Conservation (phyloP, 2,329 filamentous ascomycete genomes). For the Monilinia fructicola region DNA sequence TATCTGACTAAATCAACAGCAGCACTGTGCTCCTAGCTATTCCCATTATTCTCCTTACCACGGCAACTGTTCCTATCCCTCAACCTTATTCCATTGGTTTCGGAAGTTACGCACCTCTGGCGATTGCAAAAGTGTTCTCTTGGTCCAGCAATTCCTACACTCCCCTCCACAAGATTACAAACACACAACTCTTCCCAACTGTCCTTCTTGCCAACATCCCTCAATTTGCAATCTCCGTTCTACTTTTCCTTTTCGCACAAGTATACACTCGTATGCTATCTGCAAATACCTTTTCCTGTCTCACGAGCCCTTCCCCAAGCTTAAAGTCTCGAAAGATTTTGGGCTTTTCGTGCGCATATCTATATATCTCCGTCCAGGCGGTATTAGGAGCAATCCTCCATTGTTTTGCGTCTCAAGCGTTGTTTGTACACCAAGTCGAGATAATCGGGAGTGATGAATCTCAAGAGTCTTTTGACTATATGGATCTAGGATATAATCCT, state of each 20-base stretch:
- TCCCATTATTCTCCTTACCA: constrained; percentile 16
- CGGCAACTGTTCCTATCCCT: constrained; percentile 15
- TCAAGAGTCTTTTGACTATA: background rate
- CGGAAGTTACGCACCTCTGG: constrained; percentile 5
- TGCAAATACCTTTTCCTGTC: constrained; percentile 45
- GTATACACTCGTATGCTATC: constrained; percentile 49
- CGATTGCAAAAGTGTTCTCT: constrained; percentile 2
- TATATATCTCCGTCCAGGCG: background rate
- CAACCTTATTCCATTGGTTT: constrained; percentile 1
- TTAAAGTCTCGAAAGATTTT: constrained; percentile 2
- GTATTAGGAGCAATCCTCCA: constrained; percentile 4
- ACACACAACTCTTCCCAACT: constrained; percentile 24
- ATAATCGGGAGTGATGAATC: background rate
- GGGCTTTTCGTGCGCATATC: background rate
- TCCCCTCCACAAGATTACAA: constrained; percentile 5
- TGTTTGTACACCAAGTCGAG: constrained; percentile 17
- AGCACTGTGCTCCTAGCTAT: background rate
- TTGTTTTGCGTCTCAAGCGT: constrained; percentile 12
- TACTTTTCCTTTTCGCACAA: constrained; percentile 48
- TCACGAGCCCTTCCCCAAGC: constrained; percentile 1
- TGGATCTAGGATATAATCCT: constrained; percentile 18
- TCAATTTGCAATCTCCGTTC: constrained; percentile 48
- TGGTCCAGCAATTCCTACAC: constrained; percentile 12
- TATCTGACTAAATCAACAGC: background rate
- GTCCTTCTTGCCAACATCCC: constrained; percentile 48